Base-by-base conservation (phyloP, 345 rosid species). In the Citrus australasica region DNA sequence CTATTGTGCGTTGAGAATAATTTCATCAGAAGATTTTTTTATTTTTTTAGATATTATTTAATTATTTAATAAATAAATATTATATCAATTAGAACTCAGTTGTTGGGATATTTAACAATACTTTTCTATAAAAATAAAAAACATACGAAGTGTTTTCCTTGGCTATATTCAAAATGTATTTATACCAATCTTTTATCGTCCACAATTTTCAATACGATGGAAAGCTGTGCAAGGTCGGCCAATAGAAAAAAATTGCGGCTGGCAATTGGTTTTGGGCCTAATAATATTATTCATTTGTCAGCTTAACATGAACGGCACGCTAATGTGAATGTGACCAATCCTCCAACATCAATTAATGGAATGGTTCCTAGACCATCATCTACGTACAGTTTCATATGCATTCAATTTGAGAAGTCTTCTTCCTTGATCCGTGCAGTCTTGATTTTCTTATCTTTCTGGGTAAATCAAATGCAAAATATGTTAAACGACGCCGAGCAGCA, bases 271-370 rank as follows among this genome's bases (percentile, higher is more conserved):
- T 30, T 75, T 48, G 78, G 64, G 64, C 48, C 61, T 46, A 1
- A 53, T 4, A 4, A 8, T 17, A 4, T 69, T 25, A 40, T 73
- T 58, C 35, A 63, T 22, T 22, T 4, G 33, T 21, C 5, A 27
- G 73, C 71, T 19, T 63, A 53, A 28, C 72, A 76, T 33, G 53
- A 32, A 66, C 78, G 72, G 72, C 72, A 76, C 79, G 51, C 17
- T 33, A 46, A 11, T 46, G 51, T 46, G 51, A 46, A 14, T 21
- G 32, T 32, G 70, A n/a, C 33, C 30, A 48, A 5, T 66, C 30
- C 35, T 40, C 40, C 38, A 22, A 10, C 40, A 46, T 28, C 48
- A 64, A 21, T 63, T 13, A 42, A 46, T 46, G 51, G 51, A 46
- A 0, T 25, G 67, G 25, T 9, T 21, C 60, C 42, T 63, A 46